These are phyloP conservation scores for Neurospora sp. DNA, from an alignment of 495 filamentous ascomycete genomes.

Conservation along the genomic window DNA sequence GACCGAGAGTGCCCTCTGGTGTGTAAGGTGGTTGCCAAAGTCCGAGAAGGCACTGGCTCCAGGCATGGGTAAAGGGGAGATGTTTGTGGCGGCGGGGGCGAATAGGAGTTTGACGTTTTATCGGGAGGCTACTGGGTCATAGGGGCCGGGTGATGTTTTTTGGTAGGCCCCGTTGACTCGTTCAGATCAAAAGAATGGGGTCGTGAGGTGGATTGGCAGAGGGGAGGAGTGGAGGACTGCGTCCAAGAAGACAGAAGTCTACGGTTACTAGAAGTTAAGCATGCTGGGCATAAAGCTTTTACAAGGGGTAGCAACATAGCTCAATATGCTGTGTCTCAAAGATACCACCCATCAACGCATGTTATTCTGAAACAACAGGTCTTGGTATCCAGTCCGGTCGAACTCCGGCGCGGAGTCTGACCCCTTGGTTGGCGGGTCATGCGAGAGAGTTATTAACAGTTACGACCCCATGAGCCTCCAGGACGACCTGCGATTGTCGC, in stretches of 20 bases:
- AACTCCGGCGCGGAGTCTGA: background rate
- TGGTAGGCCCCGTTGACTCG: too few species aligned
- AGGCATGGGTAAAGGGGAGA: constrained; percentile 58
- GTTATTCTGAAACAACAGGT: background rate
- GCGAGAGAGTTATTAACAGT: background rate
- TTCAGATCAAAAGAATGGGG: too few species aligned
- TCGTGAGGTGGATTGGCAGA: too few species aligned
- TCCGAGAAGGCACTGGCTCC: constrained; percentile 25
- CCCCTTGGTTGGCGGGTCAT: too few species aligned
- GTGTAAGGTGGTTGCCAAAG: constrained; percentile 81
- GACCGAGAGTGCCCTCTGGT: constrained; percentile 78
- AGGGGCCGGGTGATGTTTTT: background rate
- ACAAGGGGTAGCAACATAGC: too few species aligned
- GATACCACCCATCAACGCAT: too few species aligned
- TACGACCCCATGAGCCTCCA: background rate
- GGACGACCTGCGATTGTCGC: background rate
- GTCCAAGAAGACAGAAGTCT: too few species aligned
- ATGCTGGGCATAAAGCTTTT: too few species aligned
- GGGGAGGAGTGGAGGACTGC: too few species aligned
- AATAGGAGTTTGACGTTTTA: constrained; percentile 78
- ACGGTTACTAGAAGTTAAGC: too few species aligned
- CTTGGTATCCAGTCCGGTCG: background rate
- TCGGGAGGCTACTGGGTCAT: constrained; percentile 77
- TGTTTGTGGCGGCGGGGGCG: constrained; percentile 78
- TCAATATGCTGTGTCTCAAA: too few species aligned